phyloP scores from a whole-genome alignment of 2,329 filamentous ascomycete species.

The Calonectria ilicicola region DNA sequence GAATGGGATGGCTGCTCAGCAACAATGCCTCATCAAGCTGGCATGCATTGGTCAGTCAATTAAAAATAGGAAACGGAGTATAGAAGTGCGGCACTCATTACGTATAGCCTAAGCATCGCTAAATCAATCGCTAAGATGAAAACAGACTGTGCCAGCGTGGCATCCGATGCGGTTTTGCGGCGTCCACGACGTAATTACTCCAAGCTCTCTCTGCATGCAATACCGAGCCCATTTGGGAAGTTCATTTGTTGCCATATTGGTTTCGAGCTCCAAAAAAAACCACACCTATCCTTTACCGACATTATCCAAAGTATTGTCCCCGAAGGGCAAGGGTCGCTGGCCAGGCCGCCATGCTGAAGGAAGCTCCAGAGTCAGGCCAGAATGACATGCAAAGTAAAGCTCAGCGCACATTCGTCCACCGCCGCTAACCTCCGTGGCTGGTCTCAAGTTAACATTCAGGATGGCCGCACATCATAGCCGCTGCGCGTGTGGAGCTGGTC shows the following conservation, averaged over 20 bases:
- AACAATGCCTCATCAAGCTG: conserved; percentile 23
- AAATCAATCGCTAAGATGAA: conserved; percentile 13
- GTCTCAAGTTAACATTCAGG: conserved; percentile 39
- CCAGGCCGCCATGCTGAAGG: conserved; percentile 32
- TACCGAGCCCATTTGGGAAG: conserved; percentile 13
- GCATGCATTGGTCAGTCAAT: conserved; percentile 19
- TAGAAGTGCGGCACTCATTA: conserved; percentile 6
- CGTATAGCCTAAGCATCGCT: conserved; percentile 12
- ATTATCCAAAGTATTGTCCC: neutral
- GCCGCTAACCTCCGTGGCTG: conserved; percentile 32
- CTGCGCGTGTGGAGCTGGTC: conserved; percentile 24
- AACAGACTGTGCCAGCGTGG: conserved; percentile 29
- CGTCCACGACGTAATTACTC: neutral
- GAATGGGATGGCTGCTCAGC: neutral
- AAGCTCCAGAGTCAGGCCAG: conserved; percentile 28
- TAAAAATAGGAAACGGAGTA: conserved; percentile 15
- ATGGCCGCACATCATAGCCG: conserved; percentile 32
- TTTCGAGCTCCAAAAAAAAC: neutral
- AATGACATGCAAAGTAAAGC: conserved; percentile 22
- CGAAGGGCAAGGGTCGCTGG: conserved; percentile 13
- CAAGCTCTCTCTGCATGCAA: conserved; percentile 3
- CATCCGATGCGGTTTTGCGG: conserved; percentile 12
- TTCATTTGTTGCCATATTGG: neutral
- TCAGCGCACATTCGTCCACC: conserved; percentile 22
- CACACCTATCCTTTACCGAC: conserved; percentile 17